Conservation (phyloP, 306 rosid genomes). For the Heteromeles arbutifolia region DNA sequence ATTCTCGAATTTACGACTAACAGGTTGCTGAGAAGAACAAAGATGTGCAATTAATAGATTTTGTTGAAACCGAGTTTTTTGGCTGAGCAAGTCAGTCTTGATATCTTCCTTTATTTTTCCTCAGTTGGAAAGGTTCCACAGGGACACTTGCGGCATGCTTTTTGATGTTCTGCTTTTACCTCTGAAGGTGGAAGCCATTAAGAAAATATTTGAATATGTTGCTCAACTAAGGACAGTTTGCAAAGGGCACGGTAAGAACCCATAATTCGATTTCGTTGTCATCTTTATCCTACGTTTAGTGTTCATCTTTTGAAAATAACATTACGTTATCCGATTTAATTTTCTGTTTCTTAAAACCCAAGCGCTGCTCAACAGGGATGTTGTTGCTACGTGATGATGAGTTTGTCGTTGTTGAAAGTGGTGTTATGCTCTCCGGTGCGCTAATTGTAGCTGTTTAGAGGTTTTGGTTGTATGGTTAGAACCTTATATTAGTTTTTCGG, state of each 20-base stretch:
- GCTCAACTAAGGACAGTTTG: slow-evolving; percentile 92
- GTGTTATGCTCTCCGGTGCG: too few relatives aligned
- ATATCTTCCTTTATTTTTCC: background rate
- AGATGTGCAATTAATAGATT: slow-evolving; percentile 72
- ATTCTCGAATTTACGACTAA: background rate
- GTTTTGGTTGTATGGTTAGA: background rate
- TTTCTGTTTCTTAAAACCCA: too few relatives aligned
- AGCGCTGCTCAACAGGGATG: too few relatives aligned
- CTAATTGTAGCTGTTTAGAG: too few relatives aligned
- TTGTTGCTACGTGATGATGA: too few relatives aligned
- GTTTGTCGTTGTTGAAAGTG: too few relatives aligned
- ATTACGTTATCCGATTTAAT: too few relatives aligned
- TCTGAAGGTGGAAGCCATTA: slow-evolving; percentile 72
- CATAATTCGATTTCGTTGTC: background rate
- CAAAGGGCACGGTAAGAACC: slow-evolving; percentile 72
- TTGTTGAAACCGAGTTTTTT: slow-evolving; percentile 58
- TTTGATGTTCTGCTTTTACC: background rate
- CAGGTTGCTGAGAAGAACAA: slow-evolving; percentile 61
- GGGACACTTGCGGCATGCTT: background rate
- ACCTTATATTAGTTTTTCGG: slow-evolving; percentile 3
- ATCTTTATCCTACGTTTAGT: too few relatives aligned
- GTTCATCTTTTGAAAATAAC: too few relatives aligned
- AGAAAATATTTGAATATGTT: slow-evolving; percentile 77
- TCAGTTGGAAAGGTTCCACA: background rate
- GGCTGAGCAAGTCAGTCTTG: slow-evolving; percentile 64